phyloP scores from a whole-genome alignment of 371 early-diverging fungal species.

The Mortierella sp. region DNA sequence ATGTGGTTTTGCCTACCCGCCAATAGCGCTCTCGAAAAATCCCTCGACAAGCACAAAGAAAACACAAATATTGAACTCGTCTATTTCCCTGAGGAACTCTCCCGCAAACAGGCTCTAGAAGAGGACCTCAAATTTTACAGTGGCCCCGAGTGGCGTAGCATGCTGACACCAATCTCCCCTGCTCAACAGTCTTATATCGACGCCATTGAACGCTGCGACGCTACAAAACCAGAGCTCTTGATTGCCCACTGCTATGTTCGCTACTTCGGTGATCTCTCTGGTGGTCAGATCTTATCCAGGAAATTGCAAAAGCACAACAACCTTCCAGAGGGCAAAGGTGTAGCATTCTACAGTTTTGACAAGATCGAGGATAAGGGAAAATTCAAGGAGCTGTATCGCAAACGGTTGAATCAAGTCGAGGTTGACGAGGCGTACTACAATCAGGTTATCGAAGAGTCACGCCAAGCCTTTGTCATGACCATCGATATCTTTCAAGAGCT shows the following conservation, averaged over 20 bases:
- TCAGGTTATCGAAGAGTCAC: slow-evolving; percentile 43
- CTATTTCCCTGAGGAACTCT: slow-evolving; percentile 64
- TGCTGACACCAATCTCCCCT: slow-evolving; percentile 64
- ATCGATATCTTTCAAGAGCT: slow-evolving; percentile 55
- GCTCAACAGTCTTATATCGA: slow-evolving; percentile 65
- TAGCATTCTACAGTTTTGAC: slow-evolving; percentile 65
- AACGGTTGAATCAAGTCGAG: slow-evolving; percentile 61
- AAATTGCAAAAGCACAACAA: slow-evolving; percentile 65
- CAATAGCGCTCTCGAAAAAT: slow-evolving; percentile 63
- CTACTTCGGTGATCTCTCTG: slow-evolving; percentile 74
- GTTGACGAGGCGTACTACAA: slow-evolving; percentile 45
- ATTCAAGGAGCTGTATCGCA: slow-evolving; percentile 71
- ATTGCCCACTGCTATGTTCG: slow-evolving; percentile 73
- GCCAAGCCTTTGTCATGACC: slow-evolving; percentile 43
- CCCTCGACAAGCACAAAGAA: too few relatives aligned
- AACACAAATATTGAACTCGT: too few relatives aligned
- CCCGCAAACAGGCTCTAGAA: slow-evolving; percentile 59
- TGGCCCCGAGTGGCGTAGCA: slow-evolving; percentile 62
- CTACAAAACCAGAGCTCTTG: slow-evolving; percentile 64
- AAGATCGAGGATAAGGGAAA: slow-evolving; percentile 65
- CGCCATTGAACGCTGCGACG: slow-evolving; percentile 62
- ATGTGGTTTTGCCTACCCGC: background rate
- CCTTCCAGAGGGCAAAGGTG: slow-evolving; percentile 58
- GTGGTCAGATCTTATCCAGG: slow-evolving; percentile 72
- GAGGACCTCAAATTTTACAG: slow-evolving; percentile 69